These are phyloP conservation scores for Suhomyces taliae DNA, from an alignment of 1,139 yeast species.

Conservation along the genomic window DNA sequence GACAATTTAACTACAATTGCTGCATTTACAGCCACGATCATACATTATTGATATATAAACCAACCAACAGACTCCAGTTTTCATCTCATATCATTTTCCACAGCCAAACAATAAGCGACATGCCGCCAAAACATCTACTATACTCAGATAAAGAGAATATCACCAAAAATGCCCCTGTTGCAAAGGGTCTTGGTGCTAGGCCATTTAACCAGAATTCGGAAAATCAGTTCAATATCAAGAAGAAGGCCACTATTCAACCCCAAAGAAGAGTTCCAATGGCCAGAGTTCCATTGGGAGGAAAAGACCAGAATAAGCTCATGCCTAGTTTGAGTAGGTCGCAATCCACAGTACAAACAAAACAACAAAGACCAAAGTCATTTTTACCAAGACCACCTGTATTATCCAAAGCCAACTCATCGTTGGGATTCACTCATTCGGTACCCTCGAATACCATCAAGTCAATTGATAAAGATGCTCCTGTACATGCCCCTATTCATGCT, in stretches of 20 bases:
- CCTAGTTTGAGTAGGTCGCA: slow-evolving; percentile 37
- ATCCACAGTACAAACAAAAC: slow-evolving; percentile 20
- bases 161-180: slow-evolving; percentile 5
- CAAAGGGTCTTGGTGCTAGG: slow-evolving; percentile 4
- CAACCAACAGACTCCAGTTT: not conserved
- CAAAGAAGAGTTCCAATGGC: slow-evolving; percentile 9
- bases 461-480: too few relatives aligned
- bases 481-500: too few relatives aligned
- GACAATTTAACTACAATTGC: not conserved
- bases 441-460: not conserved
- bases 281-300: slow-evolving; percentile 53
- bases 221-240: slow-evolving; percentile 2
- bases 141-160: slow-evolving; percentile 14
- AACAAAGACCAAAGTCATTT: slow-evolving; percentile 7
- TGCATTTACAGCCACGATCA: not conserved
- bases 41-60: not conserved
- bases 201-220: slow-evolving; percentile 3
- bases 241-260: slow-evolving; percentile 4
- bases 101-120: not conserved
- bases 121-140: slow-evolving; percentile 3
- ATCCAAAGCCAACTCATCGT: slow-evolving; percentile 38
- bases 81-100: too few relatives aligned
- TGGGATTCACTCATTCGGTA: slow-evolving; percentile 32
- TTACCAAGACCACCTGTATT: slow-evolving; percentile 27
- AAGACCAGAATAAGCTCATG: slow-evolving; percentile 39